phyloP scores from a whole-genome alignment of 2,329 filamentous ascomycete genomes.

The Calonectria henricotiae region DNA sequence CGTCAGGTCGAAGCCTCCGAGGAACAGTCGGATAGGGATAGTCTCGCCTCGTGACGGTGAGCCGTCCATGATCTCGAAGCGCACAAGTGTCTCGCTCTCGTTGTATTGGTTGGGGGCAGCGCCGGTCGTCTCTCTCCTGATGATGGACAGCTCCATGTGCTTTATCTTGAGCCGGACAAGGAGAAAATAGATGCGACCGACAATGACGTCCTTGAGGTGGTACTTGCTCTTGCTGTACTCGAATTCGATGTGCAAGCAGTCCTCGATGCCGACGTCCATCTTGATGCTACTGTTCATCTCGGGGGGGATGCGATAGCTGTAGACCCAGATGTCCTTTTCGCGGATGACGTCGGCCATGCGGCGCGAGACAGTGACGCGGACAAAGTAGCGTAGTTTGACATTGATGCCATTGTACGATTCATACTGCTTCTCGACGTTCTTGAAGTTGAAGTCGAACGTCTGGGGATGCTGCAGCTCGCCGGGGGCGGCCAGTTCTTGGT shows the following conservation, averaged over 20 bases:
- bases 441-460: constrained; percentile 99
- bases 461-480: constrained; percentile 99
- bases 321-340: constrained; percentile 99
- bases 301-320: constrained; percentile 97
- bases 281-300: constrained; percentile 99
- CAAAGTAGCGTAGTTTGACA: constrained; percentile 98
- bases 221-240: constrained; percentile 99
- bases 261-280: constrained; percentile 99
- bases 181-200: constrained; percentile 98
- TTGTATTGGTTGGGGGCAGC: constrained; percentile 99
- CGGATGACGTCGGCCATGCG: constrained; percentile 98
- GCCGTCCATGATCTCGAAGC: constrained; percentile 99
- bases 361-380: constrained; percentile 95
- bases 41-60: constrained; percentile 96
- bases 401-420: constrained; percentile 99
- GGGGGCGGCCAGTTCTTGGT: constrained; percentile 95
- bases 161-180: constrained; percentile 98
- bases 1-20: constrained; percentile 97
- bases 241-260: constrained; percentile 99
- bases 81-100: constrained; percentile 96
- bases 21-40: constrained; percentile 96
- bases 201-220: constrained; percentile 98
- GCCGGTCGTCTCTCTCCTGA: constrained; percentile 95
- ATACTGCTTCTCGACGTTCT: constrained; percentile 99
- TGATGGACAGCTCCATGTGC: constrained; percentile 99